A percentile compares a stretch with the other conserved stretches of the same genome.
Conservation (phyloP, 768 basidiomycete genomes). For the Lyophyllum decastes region DNA sequence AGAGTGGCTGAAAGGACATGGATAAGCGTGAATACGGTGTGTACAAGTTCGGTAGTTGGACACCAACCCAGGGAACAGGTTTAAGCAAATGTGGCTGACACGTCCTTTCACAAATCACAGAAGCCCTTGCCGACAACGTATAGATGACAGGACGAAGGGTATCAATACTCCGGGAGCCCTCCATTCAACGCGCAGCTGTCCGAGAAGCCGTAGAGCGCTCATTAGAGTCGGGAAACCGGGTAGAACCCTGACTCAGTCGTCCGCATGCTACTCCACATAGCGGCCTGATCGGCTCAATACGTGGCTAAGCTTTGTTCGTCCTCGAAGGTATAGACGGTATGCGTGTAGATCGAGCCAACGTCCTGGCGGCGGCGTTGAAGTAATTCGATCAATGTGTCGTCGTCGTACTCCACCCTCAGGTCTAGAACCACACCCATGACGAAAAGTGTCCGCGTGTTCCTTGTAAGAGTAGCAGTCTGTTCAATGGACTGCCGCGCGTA, state of each 20-base stretch:
- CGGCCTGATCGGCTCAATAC: slow-evolving; percentile 39
- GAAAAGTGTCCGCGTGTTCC: slow-evolving; percentile 26
- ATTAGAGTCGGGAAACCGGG: slow-evolving; percentile 39
- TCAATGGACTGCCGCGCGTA: slow-evolving; percentile 29
- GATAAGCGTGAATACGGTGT: background rate
- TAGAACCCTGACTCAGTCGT: slow-evolving; percentile 6
- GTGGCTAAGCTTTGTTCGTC: slow-evolving; percentile 32
- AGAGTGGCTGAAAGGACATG: background rate
- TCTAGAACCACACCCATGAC: slow-evolving; percentile 53
- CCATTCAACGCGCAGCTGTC: slow-evolving; percentile 22
- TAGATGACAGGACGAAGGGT: background rate
- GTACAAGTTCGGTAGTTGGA: background rate
- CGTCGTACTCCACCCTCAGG: slow-evolving; percentile 29
- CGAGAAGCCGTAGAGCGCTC: slow-evolving; percentile 45
- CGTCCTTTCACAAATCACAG: slow-evolving; percentile 5
- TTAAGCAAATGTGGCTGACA: background rate
- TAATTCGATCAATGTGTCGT: slow-evolving; percentile 30
- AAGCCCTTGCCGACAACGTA: slow-evolving; percentile 1
- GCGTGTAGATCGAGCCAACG: slow-evolving; percentile 11
- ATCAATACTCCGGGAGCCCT: slow-evolving; percentile 6
- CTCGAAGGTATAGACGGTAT: slow-evolving; percentile 20
- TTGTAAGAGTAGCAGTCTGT: slow-evolving; percentile 18
- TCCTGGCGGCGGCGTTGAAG: slow-evolving; percentile 15
- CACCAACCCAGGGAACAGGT: background rate
- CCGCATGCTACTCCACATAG: slow-evolving; percentile 24